Percentiles rank a stretch among this genome's conserved stretches.
Conservation (phyloP, 306 rosid genomes). For the Herpetospermum pedunculosum region DNA sequence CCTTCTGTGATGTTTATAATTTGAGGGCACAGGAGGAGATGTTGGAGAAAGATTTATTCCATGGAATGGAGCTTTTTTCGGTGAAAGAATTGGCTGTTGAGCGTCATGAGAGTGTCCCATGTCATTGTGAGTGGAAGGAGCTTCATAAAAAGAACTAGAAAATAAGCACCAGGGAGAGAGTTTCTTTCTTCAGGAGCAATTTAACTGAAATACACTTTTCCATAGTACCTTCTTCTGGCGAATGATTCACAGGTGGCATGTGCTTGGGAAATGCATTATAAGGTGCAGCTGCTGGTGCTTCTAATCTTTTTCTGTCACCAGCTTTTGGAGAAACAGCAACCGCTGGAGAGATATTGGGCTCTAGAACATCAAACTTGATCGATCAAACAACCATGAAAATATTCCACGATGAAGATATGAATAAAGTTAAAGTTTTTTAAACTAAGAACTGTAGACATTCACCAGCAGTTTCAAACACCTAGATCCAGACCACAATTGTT, state of each 20-base stretch:
- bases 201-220: background rate
- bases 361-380: conserved; percentile 33
- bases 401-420: background rate
- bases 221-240: conserved; percentile 12
- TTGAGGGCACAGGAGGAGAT: conserved; percentile 33
- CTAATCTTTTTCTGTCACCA: background rate
- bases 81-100: conserved; percentile 31
- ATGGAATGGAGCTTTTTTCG: conserved; percentile 34
- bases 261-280: conserved; percentile 14
- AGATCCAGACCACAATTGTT: background rate
- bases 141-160: conserved; percentile 23
- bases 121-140: conserved; percentile 35
- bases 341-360: conserved; percentile 42
- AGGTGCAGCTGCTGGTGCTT: conserved; percentile 12
- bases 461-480: background rate
- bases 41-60: conserved; percentile 33
- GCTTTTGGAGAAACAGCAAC: conserved; percentile 32
- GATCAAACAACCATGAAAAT: background rate
- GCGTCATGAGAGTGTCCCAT: conserved; percentile 23
- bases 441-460: background rate
- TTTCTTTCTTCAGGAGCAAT: background rate
- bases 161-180: background rate
- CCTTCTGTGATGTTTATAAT: conserved; percentile 30
- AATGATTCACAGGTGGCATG: conserved; percentile 2
- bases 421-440: background rate